Conservation (phyloP, 2,329 filamentous ascomycete species). For the Sarocladium kiliense region DNA sequence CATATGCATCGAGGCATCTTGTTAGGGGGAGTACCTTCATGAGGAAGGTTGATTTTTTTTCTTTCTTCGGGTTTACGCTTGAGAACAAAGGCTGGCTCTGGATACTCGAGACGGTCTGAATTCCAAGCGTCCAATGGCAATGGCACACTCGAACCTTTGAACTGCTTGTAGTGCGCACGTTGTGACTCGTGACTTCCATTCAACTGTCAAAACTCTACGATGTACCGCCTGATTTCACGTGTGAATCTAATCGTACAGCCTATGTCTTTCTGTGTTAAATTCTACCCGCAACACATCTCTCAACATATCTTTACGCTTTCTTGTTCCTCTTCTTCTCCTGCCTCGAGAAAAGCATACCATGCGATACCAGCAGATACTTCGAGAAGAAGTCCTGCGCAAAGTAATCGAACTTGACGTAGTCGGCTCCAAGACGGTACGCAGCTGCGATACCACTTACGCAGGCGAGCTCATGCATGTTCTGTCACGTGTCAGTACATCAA, state of each 20-base stretch:
- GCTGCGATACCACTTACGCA: conserved; percentile 67
- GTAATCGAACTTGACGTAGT: conserved; percentile 56
- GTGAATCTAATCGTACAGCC: no score
- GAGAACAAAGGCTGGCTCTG: no score
- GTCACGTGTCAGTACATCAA: neutral
- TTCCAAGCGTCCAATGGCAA: no score
- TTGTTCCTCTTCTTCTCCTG: conserved; percentile 24
- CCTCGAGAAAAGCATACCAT: conserved; percentile 33
- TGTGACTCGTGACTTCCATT: no score
- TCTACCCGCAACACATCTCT: no score
- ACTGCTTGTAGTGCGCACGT: no score
- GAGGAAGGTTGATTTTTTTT: neutral
- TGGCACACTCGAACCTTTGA: no score
- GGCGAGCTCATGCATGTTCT: conserved; percentile 66
- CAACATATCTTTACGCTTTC: neutral
- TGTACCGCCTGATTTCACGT: no score
- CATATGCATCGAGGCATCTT: neutral
- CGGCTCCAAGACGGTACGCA: conserved; percentile 62
- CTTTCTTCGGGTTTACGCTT: no score
- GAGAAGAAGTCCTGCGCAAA: conserved; percentile 41
- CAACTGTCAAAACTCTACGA: no score
- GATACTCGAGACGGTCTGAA: no score
- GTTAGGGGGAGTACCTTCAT: neutral
- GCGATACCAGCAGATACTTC: conserved; percentile 41
- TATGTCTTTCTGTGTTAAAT: no score